phyloP scores from a whole-genome alignment of 148 eudicot species.

The Diospyros kaki region DNA sequence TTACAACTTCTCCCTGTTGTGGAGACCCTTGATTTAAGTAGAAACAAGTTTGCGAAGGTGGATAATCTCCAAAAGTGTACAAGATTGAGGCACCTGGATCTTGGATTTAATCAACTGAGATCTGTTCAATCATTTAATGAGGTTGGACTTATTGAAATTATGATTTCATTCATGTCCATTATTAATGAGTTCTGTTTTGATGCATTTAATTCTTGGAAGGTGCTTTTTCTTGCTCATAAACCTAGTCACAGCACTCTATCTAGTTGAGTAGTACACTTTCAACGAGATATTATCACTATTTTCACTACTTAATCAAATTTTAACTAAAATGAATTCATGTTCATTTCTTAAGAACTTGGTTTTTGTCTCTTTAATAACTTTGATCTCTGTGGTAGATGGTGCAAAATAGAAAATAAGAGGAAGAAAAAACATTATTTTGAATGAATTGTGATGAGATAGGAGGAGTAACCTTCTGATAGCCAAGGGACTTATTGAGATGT shows the following conservation, averaged over 20 bases:
- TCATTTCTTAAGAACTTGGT: neutral
- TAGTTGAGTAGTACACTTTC: neutral
- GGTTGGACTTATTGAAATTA: constrained; percentile 36
- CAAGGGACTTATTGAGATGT: neutral
- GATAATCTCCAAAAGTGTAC: constrained; percentile 84
- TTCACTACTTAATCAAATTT: too few relatives aligned
- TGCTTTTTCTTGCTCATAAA: neutral
- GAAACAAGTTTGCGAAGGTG: constrained; percentile 87
- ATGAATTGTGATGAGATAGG: neutral
- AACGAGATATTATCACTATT: neutral
- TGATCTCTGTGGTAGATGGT: neutral
- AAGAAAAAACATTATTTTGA: neutral
- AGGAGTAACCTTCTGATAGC: neutral
- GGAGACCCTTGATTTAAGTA: constrained; percentile 91
- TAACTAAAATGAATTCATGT: neutral
- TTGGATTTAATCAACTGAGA: constrained; percentile 91
- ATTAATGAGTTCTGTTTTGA: neutral
- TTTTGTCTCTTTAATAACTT: neutral
- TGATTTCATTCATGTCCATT: neutral
- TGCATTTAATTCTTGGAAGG: neutral
- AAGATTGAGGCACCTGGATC: constrained; percentile 75
- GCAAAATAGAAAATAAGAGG: neutral
- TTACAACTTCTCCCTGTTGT: constrained; percentile 80
- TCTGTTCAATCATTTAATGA: constrained; percentile 64
- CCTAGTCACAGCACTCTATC: neutral